Evolutionary conservation across 1,284 basidiomycete genomes (phyloP).

Genomic region (Ceratobasidium sp.): DNA sequence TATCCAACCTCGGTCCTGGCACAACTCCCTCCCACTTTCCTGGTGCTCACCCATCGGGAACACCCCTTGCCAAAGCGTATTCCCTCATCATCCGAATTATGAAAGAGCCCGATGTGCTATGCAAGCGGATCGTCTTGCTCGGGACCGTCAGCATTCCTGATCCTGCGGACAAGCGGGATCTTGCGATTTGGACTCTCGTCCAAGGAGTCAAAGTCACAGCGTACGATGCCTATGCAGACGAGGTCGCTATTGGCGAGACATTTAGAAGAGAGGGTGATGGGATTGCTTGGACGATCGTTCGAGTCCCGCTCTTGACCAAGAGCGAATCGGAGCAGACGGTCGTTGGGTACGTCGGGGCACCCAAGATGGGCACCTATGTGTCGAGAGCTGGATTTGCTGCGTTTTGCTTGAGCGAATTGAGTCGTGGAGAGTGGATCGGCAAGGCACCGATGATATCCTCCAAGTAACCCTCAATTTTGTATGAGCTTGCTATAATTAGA

Average conservation of each 20-base stretch:
- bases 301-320: slow-evolving; percentile 24
- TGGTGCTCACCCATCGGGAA: slow-evolving; percentile 7
- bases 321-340: background rate
- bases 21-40: slow-evolving; percentile 27
- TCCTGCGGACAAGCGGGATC: slow-evolving; percentile 12
- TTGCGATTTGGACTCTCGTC: slow-evolving; percentile 23
- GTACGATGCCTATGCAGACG: slow-evolving; percentile 28
- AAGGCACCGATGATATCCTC: slow-evolving; percentile 16
- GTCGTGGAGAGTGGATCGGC: background rate
- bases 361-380: slow-evolving; percentile 8
- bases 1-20: slow-evolving; percentile 30
- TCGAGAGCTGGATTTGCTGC: slow-evolving; percentile 26
- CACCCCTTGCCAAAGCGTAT: slow-evolving; percentile 17
- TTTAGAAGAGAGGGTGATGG: slow-evolving; percentile 20
- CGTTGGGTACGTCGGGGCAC: slow-evolving; percentile 14
- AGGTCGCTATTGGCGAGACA: slow-evolving; percentile 24
- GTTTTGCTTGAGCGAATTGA: slow-evolving; percentile 21
- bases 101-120: slow-evolving; percentile 15
- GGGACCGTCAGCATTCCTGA: slow-evolving; percentile 24
- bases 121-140: slow-evolving; percentile 24
- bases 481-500: background rate
- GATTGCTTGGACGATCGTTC: slow-evolving; percentile 17
- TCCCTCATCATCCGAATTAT: slow-evolving; percentile 18
- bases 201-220: slow-evolving; percentile 26
- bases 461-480: slow-evolving; percentile 16